phyloP scores from a whole-genome alignment of 768 basidiomycete genomes.

The Leccinellum rugosiceps region DNA sequence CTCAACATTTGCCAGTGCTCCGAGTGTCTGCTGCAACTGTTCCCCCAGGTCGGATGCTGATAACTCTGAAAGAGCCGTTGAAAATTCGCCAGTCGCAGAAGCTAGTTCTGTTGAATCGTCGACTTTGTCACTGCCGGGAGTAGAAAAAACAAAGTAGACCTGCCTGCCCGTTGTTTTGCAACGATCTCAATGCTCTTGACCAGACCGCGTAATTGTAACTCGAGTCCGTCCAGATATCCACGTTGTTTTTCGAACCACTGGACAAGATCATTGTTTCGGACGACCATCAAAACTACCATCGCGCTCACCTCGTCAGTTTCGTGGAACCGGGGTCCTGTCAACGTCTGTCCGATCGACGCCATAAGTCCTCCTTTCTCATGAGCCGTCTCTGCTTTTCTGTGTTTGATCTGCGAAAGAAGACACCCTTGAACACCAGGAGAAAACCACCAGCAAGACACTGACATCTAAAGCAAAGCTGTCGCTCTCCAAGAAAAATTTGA shows the following conservation, averaged over 20 bases:
- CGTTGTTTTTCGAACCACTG: slow-evolving; percentile 96
- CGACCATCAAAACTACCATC: neutral
- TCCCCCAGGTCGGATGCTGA: slow-evolving; percentile 73
- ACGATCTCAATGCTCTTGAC: slow-evolving; percentile 85
- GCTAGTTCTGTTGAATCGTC: slow-evolving; percentile 54
- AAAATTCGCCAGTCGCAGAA: slow-evolving; percentile 72
- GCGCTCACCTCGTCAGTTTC: slow-evolving; percentile 78
- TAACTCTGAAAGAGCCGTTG: slow-evolving; percentile 65
- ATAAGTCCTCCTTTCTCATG: slow-evolving; percentile 81
- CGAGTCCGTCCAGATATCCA: slow-evolving; percentile 81
- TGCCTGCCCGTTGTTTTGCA: slow-evolving; percentile 78
- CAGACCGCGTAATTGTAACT: slow-evolving; percentile 81
- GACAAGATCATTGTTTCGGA: neutral
- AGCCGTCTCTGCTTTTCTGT: slow-evolving; percentile 72
- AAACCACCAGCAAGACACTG: slow-evolving; percentile 30
- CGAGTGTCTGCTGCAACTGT: slow-evolving; percentile 67
- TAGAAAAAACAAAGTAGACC: slow-evolving; percentile 8
- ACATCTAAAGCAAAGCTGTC: slow-evolving; percentile 91
- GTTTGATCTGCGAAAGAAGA: slow-evolving; percentile 66
- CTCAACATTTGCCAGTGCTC: slow-evolving; percentile 71
- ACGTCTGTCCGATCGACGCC: slow-evolving; percentile 75
- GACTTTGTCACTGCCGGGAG: neutral
- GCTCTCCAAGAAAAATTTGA: slow-evolving; percentile 89
- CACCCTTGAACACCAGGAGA: neutral
- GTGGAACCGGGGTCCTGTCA: slow-evolving; percentile 78